Conservation (phyloP, 495 filamentous ascomycete genomes). For the Penicillium canariense region DNA sequence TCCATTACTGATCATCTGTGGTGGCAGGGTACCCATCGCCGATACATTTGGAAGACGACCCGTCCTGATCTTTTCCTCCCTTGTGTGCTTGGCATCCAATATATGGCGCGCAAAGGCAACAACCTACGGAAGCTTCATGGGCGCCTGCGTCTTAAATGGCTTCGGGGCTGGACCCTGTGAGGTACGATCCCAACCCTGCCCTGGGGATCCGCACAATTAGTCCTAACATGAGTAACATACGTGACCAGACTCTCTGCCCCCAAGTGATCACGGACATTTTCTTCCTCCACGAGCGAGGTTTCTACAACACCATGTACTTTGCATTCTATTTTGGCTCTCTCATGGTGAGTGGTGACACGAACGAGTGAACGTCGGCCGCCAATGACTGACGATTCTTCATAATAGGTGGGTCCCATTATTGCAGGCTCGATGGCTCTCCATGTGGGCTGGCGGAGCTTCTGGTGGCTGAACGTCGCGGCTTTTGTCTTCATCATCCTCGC, state of each 20-base stretch:
- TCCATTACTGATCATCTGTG: not conserved
- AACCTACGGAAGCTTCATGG: conserved; percentile 60
- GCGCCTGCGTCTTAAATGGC: conserved; percentile 58
- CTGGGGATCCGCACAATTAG: too few relatives aligned
- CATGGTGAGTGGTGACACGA: conserved; percentile 23
- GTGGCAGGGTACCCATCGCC: conserved; percentile 53
- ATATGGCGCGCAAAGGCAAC: conserved; percentile 59
- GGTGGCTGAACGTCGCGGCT: conserved; percentile 55
- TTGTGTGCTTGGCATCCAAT: conserved; percentile 54
- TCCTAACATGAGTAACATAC: not conserved
- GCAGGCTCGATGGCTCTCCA: conserved; percentile 56
- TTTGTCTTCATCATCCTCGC: conserved; percentile 45
- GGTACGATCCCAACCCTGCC: not conserved
- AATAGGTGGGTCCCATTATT: conserved; percentile 51
- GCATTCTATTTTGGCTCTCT: conserved; percentile 48
- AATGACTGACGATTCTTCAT: not conserved
- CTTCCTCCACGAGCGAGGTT: conserved; percentile 65
- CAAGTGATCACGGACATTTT: conserved; percentile 65
- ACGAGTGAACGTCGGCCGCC: too few relatives aligned
- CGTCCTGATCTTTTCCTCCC: conserved; percentile 54
- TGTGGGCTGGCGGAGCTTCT: conserved; percentile 56
- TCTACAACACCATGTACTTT: conserved; percentile 66
- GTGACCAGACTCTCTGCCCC: conserved; percentile 53
- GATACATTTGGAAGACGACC: conserved; percentile 57
- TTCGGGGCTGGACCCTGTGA: conserved; percentile 53